Conservation (phyloP, 2,329 filamentous ascomycete species). For the Neonectria sp. region DNA sequence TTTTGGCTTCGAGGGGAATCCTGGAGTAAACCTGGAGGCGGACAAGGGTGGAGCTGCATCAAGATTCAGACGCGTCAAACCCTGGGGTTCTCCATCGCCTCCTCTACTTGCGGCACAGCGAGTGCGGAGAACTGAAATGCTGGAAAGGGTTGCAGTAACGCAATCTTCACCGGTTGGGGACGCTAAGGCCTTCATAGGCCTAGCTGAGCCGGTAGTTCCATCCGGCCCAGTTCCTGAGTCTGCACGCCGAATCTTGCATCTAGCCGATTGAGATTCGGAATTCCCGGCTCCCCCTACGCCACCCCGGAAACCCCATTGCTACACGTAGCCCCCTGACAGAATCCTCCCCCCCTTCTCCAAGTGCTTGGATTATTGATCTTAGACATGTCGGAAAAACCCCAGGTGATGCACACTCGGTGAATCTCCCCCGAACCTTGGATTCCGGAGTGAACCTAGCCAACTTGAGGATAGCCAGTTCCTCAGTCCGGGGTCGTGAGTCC, state of each 20-base stretch:
- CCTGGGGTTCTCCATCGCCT: no score
- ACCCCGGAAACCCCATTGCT: not conserved
- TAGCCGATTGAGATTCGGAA: constrained; percentile 1
- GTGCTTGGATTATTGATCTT: not conserved
- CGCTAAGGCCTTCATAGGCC: no score
- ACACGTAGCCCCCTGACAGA: not conserved
- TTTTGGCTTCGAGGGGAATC: no score
- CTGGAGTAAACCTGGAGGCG: no score
- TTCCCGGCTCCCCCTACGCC: constrained; percentile 1
- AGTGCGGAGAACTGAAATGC: no score
- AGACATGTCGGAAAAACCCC: not conserved
- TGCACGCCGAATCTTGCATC: not conserved
- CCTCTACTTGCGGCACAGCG: no score
- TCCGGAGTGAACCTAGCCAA: constrained; percentile 1
- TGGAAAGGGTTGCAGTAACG: no score
- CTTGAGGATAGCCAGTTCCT: not conserved
- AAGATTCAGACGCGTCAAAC: no score
- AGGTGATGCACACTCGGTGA: not conserved
- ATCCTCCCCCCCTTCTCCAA: not conserved
- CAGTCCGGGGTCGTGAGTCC: not conserved
- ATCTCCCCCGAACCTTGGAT: not conserved
- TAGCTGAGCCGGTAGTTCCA: not conserved
- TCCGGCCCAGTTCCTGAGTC: not conserved
- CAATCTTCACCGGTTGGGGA: no score
- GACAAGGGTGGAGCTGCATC: no score